Percentiles rank a stretch among this genome's conserved stretches.
phyloP scores from a whole-genome alignment of 257 asterid species.

The Solanum chaucha region DNA sequence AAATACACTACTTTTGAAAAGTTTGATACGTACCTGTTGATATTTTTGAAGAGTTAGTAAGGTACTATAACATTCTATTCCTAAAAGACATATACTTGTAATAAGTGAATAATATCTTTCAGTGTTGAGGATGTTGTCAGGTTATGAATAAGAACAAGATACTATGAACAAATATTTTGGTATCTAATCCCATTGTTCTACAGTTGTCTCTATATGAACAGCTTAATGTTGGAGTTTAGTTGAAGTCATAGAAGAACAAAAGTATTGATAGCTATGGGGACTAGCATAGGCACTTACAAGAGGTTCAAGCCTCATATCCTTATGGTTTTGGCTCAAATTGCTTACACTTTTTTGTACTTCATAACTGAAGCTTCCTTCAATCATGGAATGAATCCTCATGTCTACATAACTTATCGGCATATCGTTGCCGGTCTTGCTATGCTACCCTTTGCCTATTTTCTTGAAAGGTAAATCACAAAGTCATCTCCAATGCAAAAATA shows the following conservation, averaged over 20 bases:
- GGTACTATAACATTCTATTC: not conserved
- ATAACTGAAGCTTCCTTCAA: constrained; percentile 69
- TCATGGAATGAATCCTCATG: constrained; percentile 70
- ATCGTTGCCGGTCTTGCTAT: constrained; percentile 31
- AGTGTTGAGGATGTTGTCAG: not conserved
- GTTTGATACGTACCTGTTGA: not conserved
- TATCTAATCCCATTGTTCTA: constrained; percentile 13
- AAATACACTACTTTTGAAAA: no score
- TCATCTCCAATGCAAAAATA: not conserved
- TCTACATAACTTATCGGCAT: constrained; percentile 59
- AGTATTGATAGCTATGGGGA: constrained; percentile 10
- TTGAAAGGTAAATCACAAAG: constrained; percentile 37
- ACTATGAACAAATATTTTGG: constrained; percentile 22
- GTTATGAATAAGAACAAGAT: constrained; percentile 21
- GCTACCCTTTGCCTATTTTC: constrained; percentile 66
- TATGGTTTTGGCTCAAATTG: constrained; percentile 51
- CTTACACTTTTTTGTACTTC: constrained; percentile 45
- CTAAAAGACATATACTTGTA: not conserved
- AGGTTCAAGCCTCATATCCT: constrained; percentile 59
- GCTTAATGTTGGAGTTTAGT: not conserved
- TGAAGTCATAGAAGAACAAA: not conserved
- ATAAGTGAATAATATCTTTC: not conserved
- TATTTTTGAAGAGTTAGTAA: not conserved
- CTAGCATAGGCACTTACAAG: not conserved
- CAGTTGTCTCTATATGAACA: not conserved